Conservation (phyloP, 139 green algal species). For the Chlorella sp. region DNA sequence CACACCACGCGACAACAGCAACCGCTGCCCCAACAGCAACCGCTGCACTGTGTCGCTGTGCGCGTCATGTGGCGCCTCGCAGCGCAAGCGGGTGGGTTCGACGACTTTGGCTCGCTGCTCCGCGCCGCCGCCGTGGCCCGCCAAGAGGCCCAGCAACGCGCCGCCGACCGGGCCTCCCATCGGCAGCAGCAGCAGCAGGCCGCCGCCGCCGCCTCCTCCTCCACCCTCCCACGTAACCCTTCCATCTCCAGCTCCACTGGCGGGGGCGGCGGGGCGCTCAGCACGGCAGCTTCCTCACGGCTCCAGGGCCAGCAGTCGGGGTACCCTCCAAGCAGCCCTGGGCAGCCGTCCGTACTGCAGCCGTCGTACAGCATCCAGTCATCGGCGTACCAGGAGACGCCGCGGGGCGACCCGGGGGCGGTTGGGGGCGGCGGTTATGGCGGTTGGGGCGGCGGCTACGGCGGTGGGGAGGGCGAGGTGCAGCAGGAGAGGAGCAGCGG, state of each 20-base stretch:
- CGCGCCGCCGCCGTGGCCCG: conserved; percentile 3
- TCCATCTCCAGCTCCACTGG: background rate
- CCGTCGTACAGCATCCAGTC: background rate
- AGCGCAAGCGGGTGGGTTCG: conserved; percentile 9
- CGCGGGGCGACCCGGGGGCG: too few relatives aligned
- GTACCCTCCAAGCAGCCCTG: background rate
- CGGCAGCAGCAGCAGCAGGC: background rate
- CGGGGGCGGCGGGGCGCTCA: too few relatives aligned
- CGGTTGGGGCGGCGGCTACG: too few relatives aligned
- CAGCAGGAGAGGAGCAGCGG: too few relatives aligned
- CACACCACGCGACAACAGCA: too few relatives aligned
- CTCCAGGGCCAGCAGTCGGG: too few relatives aligned
- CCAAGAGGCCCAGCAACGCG: background rate
- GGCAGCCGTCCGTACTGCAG: background rate
- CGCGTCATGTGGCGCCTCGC: background rate
- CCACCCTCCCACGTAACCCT: too few relatives aligned
- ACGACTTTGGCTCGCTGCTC: conserved; percentile 21
- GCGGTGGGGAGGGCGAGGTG: too few relatives aligned
- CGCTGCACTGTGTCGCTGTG: background rate
- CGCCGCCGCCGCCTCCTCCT: background rate
- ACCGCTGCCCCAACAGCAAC: background rate
- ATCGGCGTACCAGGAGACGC: background rate
- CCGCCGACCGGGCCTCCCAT: background rate
- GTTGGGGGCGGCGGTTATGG: too few relatives aligned
- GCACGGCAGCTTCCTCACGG: too few relatives aligned